Evolutionary conservation across 2,329 filamentous ascomycete genomes (phyloP), one percentile per base, ranked within the genome.

Genomic region (Colletotrichum musae): DNA sequence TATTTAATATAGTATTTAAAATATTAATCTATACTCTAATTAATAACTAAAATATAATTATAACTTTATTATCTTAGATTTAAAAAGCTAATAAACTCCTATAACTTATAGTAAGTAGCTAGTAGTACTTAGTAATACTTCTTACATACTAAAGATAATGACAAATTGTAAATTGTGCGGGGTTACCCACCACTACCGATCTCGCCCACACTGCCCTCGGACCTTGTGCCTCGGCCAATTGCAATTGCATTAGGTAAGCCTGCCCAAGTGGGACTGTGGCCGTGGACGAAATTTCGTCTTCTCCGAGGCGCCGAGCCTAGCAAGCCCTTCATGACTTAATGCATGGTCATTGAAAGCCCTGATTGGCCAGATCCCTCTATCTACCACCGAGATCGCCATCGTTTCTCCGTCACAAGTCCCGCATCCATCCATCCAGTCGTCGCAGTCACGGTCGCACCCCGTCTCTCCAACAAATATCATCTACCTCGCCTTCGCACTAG

Each of bases 321-420:
- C 45, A 41, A 57, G 12, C 56, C 28, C 36, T 66, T 56, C 62
- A 69, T 69, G 62, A 69, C 67, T 67, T 69, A 67, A 69, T 69
- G 56, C 62, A 69, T 52, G 32, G 45, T 69, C 67, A 69, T 69
- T 65, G 68, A 65, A 57, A 47, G 50, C 56, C 51, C 36, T 64
- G 50, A 72, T 72, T 72, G 71, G 71, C 53, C 45, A 13, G 16
- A 21, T 39, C 24, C 24, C 52, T 18, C 28, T 39, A 48, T 18
- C 56, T 67, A 70, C 58, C 65, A 66, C 71, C 71, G 71, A 72
- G 71, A 72, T 72, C 71, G 71, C 69, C 69, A 61, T 68, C 53
- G 51, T 58, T 59, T 52, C 68, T 68, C 69, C 71, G 71, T 72
- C 71, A 71, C 69, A 70, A 70, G 69, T 70, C 69, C 65, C 69